phyloP scores from a whole-genome alignment of 179 eudicot species.

The Sideroxylon spinosum region DNA sequence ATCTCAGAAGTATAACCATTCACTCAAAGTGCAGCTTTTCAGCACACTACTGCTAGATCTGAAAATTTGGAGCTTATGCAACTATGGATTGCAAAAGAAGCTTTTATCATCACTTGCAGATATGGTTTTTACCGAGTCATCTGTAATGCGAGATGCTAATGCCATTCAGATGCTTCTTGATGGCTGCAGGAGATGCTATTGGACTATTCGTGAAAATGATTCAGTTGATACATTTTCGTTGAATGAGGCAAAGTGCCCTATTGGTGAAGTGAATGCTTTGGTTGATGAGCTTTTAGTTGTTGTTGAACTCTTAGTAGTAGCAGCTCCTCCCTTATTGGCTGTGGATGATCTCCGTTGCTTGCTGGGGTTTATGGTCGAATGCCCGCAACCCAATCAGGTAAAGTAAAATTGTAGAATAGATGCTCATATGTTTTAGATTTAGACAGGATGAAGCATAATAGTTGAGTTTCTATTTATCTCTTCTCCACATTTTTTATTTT shows the following conservation, averaged over 20 bases:
- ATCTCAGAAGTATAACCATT: constrained; percentile 79
- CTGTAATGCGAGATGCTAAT: constrained; percentile 96
- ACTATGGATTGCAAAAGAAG: constrained; percentile 92
- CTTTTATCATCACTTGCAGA: constrained; percentile 95
- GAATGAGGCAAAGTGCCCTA: constrained; percentile 58
- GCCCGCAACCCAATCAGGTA: constrained; percentile 97
- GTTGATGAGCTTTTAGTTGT: constrained; percentile 93
- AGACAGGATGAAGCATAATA: too few species aligned
- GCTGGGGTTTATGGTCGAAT: constrained; percentile 89
- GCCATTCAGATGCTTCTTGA: constrained; percentile 98
- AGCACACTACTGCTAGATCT: constrained; percentile 85
- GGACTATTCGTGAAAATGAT: constrained; percentile 77
- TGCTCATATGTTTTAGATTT: too few species aligned
- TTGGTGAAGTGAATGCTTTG: constrained; percentile 95
- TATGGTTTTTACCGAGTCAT: constrained; percentile 92
- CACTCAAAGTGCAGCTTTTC: constrained; percentile 90
- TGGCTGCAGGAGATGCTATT: constrained; percentile 97
- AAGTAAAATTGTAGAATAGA: too few species aligned
- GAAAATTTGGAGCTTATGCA: constrained; percentile 91
- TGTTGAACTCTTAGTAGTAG: constrained; percentile 80
- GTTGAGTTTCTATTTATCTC: too few species aligned
- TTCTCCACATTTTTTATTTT: too few species aligned
- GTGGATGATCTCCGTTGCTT: constrained; percentile 82
- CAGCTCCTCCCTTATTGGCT: constrained; percentile 78
- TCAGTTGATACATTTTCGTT: constrained; percentile 73